A percentile compares a stretch with the other conserved stretches of the same genome.
Conservation (phyloP, 345 rosid species). For the Camelina laxa region DNA sequence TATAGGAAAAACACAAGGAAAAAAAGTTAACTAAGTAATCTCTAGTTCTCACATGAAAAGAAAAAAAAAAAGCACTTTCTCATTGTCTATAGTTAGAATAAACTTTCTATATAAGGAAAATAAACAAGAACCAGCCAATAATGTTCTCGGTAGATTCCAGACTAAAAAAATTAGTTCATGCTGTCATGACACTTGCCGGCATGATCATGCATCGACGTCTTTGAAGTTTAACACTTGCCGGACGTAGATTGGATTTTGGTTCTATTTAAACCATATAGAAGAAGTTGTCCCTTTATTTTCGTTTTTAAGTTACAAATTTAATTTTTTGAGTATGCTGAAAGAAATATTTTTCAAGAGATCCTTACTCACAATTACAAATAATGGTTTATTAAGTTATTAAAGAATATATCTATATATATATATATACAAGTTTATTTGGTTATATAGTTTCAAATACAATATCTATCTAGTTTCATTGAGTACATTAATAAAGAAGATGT, state of each 20-base stretch:
- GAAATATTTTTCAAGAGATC: not conserved
- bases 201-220: conserved; percentile 15
- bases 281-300: not conserved
- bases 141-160: conserved; percentile 24
- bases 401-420: not conserved
- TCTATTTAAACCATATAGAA: not conserved
- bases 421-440: not conserved
- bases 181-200: too few relatives aligned
- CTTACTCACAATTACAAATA: not conserved
- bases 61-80: not conserved
- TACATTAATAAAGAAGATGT: not conserved
- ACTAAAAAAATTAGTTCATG: not conserved
- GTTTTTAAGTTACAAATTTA: not conserved
- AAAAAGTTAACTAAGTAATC: not conserved
- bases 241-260: not conserved
- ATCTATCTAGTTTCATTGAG: not conserved
- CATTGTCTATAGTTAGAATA: conserved; percentile 18
- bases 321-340: not conserved
- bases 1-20: not conserved
- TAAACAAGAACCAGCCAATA: conserved; percentile 20
- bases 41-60: conserved; percentile 2
- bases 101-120: conserved; percentile 25
- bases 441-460: not conserved
- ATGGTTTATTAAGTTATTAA: not conserved
- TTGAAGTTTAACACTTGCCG: not conserved